Percentiles rank a stretch among this genome's conserved stretches.
Conservation (phyloP, 2,329 filamentous ascomycete genomes). For the Aspergillus fumigatus region DNA sequence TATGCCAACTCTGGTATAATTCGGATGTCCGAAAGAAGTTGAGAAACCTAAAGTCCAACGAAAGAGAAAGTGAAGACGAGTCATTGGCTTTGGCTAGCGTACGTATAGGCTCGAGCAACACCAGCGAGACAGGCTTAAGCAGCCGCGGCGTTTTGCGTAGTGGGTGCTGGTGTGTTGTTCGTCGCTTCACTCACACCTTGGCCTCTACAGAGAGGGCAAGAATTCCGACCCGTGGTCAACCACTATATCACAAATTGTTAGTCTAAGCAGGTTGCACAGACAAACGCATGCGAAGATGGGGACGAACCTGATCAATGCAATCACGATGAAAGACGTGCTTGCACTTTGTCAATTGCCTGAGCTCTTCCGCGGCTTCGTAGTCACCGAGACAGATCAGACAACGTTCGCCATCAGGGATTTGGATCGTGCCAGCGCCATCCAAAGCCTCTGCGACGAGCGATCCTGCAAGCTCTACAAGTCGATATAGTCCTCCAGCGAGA, state of each 20-base stretch:
- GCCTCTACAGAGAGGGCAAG: constrained; percentile 35
- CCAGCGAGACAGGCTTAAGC: constrained; percentile 10
- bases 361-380: constrained; percentile 59
- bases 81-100: background rate
- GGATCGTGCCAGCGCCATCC: constrained; percentile 33
- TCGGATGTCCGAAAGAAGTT: background rate
- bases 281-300: constrained; percentile 1
- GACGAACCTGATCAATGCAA: constrained; percentile 64
- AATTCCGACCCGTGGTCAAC: constrained; percentile 54
- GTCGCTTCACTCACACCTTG: constrained; percentile 40
- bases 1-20: constrained; percentile 25
- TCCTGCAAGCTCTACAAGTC: constrained; percentile 43
- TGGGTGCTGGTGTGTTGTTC: constrained; percentile 14
- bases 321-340: constrained; percentile 63
- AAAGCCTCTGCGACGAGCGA: constrained; percentile 46
- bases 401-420: constrained; percentile 48
- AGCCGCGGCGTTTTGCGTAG: constrained; percentile 12
- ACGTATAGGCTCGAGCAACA: background rate
- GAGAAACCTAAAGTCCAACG: background rate
- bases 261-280: constrained; percentile 8
- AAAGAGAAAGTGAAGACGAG: background rate
- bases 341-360: constrained; percentile 59
- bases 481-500: constrained; percentile 58
- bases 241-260: constrained; percentile 48
- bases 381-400: constrained; percentile 65